Percentiles rank a stretch among this genome's conserved stretches.
phyloP scores from a whole-genome alignment of 768 basidiomycete species.

The Xanthoconium purpureum region DNA sequence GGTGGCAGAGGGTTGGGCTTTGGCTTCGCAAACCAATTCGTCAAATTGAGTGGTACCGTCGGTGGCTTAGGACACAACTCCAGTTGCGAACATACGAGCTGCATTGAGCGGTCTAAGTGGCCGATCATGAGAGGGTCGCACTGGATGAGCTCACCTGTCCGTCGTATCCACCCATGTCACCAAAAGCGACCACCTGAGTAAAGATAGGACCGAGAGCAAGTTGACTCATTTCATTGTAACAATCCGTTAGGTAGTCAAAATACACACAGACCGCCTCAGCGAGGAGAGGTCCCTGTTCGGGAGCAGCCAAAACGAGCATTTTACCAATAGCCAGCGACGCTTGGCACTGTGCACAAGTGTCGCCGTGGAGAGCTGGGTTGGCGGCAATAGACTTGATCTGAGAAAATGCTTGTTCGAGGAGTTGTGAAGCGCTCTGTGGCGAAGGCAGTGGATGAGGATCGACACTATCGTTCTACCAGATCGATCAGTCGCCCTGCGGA shows the following conservation, averaged over 20 bases:
- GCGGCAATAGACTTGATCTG: slow-evolving; percentile 39
- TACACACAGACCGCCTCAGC: slow-evolving; percentile 41
- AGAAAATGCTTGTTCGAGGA: slow-evolving; percentile 38
- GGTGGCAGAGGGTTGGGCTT: slow-evolving; percentile 46
- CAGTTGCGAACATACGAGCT: slow-evolving; percentile 37
- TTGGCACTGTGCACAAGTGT: slow-evolving; percentile 40
- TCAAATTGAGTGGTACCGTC: slow-evolving; percentile 42
- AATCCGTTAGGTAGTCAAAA: slow-evolving; percentile 38
- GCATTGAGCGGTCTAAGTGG: neutral
- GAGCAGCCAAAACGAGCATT: slow-evolving; percentile 42
- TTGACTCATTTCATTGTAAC: slow-evolving; percentile 33
- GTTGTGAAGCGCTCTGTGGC: slow-evolving; percentile 29
- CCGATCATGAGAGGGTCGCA: neutral
- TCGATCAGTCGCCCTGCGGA: neutral
- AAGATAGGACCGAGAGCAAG: slow-evolving; percentile 42
- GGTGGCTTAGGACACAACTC: slow-evolving; percentile 38
- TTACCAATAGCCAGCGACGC: slow-evolving; percentile 39
- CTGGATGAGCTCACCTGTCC: slow-evolving; percentile 38
- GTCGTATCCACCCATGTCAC: slow-evolving; percentile 47
- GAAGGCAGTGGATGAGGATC: slow-evolving; percentile 46
- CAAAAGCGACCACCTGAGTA: slow-evolving; percentile 47
- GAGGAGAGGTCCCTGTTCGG: slow-evolving; percentile 41
- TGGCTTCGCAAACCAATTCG: slow-evolving; percentile 49
- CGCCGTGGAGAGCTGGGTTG: slow-evolving; percentile 36
- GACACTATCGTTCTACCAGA: slow-evolving; percentile 37